These are phyloP conservation scores for Starmerella kuoi DNA, from an alignment of 805 yeast species.

Conservation along the genomic window DNA sequence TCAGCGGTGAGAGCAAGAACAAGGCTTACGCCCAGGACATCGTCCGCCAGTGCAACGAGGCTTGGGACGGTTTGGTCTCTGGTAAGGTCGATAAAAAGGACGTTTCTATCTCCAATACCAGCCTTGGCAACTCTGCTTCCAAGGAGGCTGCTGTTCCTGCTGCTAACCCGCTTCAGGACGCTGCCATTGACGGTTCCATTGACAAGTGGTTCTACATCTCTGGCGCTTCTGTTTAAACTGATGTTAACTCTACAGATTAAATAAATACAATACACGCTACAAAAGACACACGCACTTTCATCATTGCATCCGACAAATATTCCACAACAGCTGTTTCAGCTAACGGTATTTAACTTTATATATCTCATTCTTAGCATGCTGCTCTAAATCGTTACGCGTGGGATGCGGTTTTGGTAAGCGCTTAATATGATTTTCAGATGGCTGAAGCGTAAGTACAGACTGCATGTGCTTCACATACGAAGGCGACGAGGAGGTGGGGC, in stretches of 20 bases:
- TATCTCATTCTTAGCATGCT: too few relatives aligned
- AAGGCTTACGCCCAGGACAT: constrained; percentile 76
- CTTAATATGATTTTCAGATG: too few relatives aligned
- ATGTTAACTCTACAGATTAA: not conserved
- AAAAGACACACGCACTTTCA: too few relatives aligned
- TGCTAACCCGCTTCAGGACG: constrained; percentile 64
- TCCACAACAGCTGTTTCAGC: too few relatives aligned
- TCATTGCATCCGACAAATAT: too few relatives aligned
- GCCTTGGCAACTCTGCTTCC: constrained; percentile 38
- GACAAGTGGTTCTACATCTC: constrained; percentile 98
- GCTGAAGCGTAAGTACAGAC: too few relatives aligned
- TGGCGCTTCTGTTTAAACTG: constrained; percentile 27
- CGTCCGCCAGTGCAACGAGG: constrained; percentile 66
- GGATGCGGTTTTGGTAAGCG: too few relatives aligned
- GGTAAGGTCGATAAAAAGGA: constrained; percentile 57
- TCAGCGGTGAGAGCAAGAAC: constrained; percentile 83
- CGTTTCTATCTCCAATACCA: constrained; percentile 64
- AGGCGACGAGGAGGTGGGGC: too few relatives aligned
- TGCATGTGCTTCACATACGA: too few relatives aligned
- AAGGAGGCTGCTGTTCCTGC: constrained; percentile 42
- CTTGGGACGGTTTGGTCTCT: constrained; percentile 65
- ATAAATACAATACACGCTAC: too few relatives aligned
- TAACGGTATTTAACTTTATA: too few relatives aligned
- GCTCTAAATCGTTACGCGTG: too few relatives aligned
- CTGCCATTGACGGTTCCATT: constrained; percentile 89